Evolutionary conservation across 1,284 basidiomycete species (phyloP), one percentile per base, ranked within the genome.

Genomic region (Ceratobasidium sp.): DNA sequence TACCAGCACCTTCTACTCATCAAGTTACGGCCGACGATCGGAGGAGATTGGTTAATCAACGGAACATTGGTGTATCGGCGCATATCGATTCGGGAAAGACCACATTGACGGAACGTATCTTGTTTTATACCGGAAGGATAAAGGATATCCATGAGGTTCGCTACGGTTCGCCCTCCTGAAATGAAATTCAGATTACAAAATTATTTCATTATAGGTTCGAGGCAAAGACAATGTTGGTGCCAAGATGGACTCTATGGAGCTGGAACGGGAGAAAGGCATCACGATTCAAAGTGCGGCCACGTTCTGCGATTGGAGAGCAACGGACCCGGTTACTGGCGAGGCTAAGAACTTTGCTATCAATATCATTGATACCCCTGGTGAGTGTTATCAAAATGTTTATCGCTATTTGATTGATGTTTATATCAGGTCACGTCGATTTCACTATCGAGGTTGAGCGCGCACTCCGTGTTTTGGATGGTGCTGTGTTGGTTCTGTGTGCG

Each of bases 161-260:
- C 84, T 42, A 53, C 4, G 55, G 1, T 26, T 23, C 33, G 13
- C 53, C 42, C 26, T n/a, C n/a, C 68, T 23, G 53, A 55, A 10
- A 12, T 39, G 49, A 6, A 33, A 28, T 13, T 39, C 18, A 56
- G 33, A 18, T 53, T 20, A 12, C 1, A 10, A 60, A 63, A 40
- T 72, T 39, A 61, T 56, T 28, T 39, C 13, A 28, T 15, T 12
- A 15, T 81, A 94, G 93, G 93, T 95, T 81, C 90, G 98, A 82
- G 98, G 98, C 58, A 90, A 94, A 77, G 97, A 99, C 85, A 93
- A 93, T 69, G 97, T 99, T 33, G 98, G 97, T 70, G 98, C 97
- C 33, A 99, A 99, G 89, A 99, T 99, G 98, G 97, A 99, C 86
- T 95, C 94, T 83, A 99, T 99, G 97, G 98, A 99, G 82, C 89